phyloP scores from a whole-genome alignment of 2,329 filamentous ascomycete genomes.

The Rutstroemia sp. region DNA sequence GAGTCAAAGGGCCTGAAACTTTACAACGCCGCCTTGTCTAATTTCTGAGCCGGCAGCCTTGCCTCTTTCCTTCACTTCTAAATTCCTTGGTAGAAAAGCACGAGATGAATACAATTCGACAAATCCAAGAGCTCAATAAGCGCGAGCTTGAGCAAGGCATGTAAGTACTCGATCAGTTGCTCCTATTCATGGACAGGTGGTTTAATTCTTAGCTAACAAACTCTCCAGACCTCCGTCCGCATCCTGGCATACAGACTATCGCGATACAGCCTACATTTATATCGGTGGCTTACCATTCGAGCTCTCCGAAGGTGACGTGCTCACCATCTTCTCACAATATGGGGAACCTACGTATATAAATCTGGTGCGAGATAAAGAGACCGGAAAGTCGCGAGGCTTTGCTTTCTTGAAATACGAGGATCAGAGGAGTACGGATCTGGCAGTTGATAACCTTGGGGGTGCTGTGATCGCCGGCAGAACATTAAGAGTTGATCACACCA shows the following conservation, averaged over 20 bases:
- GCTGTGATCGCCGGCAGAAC: constrained; percentile 74
- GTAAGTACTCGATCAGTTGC: constrained; percentile 38
- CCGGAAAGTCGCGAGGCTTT: constrained; percentile 89
- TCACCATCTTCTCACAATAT: constrained; percentile 95
- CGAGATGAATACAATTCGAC: constrained; percentile 85
- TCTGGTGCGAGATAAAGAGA: constrained; percentile 88
- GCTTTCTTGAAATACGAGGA: constrained; percentile 98
- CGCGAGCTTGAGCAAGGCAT: constrained; percentile 85
- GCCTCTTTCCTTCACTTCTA: neutral
- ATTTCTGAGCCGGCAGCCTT: neutral
- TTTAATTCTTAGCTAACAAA: neutral
- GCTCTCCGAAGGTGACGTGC: constrained; percentile 88
- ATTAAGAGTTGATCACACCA: constrained; percentile 82
- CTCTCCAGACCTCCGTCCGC: constrained; percentile 63
- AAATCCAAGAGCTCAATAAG: constrained; percentile 89
- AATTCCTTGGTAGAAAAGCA: neutral
- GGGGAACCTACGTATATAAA: constrained; percentile 93
- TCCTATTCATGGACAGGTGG: too few species aligned
- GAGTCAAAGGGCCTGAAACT: neutral
- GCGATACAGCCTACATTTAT: constrained; percentile 94
- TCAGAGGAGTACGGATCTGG: constrained; percentile 89
- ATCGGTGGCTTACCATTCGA: constrained; percentile 91
- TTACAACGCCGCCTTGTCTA: neutral
- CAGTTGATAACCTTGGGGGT: constrained; percentile 91
- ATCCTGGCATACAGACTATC: constrained; percentile 96